Percentiles rank a stretch among this genome's conserved stretches.
These are phyloP conservation scores for Alternaria brassicae DNA, from an alignment of 2,329 filamentous ascomycete species.

Conservation along the genomic window DNA sequence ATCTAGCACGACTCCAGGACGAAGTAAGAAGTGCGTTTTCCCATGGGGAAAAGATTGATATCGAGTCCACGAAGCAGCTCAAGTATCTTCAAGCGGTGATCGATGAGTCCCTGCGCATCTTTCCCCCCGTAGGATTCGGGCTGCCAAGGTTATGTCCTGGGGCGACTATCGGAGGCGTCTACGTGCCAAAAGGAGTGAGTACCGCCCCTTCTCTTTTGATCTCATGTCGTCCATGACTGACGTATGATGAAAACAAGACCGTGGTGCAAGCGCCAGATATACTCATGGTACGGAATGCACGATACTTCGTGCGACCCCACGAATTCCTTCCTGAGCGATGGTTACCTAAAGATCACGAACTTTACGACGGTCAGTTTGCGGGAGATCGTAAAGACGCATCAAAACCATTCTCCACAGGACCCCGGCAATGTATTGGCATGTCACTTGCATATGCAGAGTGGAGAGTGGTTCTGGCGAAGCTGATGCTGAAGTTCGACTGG, in stretches of 20 bases:
- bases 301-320: neutral
- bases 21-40: too few species aligned
- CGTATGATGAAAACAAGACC: neutral
- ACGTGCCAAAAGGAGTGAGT: neutral
- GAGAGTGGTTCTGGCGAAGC: conserved; percentile 19
- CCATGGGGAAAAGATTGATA: too few species aligned
- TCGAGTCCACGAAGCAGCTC: conserved; percentile 14
- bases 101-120: conserved; percentile 43
- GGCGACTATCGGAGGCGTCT: neutral
- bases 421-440: conserved; percentile 22
- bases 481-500: conserved; percentile 24
- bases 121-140: conserved; percentile 31
- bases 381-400: too few species aligned
- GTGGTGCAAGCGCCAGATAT: neutral
- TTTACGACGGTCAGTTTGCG: conserved; percentile 3
- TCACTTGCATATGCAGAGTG: conserved; percentile 28
- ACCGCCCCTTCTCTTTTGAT: too few species aligned
- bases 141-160: neutral
- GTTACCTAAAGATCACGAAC: neutral
- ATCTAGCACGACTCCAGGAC: too few species aligned
- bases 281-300: neutral
- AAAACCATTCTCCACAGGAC: conserved; percentile 6
- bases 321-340: neutral
- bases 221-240: too few species aligned
- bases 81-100: conserved; percentile 40